Evolutionary conservation across 345 rosid genomes (phyloP), one percentile per base, ranked within the genome.

Genomic region (Ceriops decandra): DNA sequence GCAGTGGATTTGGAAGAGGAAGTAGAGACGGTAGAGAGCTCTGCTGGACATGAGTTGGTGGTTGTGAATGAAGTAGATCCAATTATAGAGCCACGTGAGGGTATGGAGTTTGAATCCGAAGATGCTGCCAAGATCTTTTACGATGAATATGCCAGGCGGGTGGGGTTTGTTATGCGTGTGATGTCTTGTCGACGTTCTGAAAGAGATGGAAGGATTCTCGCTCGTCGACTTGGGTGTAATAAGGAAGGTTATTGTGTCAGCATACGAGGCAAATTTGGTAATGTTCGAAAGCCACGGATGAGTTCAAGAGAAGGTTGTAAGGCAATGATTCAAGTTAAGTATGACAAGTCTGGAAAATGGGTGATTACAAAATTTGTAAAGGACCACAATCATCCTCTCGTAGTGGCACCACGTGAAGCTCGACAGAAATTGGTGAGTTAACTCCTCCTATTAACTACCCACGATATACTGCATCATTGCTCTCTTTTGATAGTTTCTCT

Each of bases 111-210:
- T 77, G 95, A 88, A 19, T 87, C 97, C 0, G 97, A 92, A 81
- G 96, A 88, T 28, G 93, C 91, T 13, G 95, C 96, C 22, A 92
- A 90, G 81, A 64, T 90, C 57, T 90, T 88, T 66, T 90, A 92
- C 46, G 98, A 88, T 56, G 90, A 87, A 51, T 92, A 92, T 85
- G 89, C 98, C 5, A 85, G 93, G 35, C 76, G 35, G 46, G 68
- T 88, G 69, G 98, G 98, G 9, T 92, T 92, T 68, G 96, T 90
- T 1, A 92, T 92, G 95, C 98, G 95, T 19, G 95, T 90, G 66
- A 90, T 90, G 96, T 88, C 95, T 72, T 92, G 98, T 63, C 90
- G 96, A 6, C 91, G 93, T 42, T 92, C 98, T 2, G 98, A 90
- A 79, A 88, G 89, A 76, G 96, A 92, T 67, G 95, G 96, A 57